phyloP scores from a whole-genome alignment of 768 basidiomycete species.

The Lanmaoa rubissima region DNA sequence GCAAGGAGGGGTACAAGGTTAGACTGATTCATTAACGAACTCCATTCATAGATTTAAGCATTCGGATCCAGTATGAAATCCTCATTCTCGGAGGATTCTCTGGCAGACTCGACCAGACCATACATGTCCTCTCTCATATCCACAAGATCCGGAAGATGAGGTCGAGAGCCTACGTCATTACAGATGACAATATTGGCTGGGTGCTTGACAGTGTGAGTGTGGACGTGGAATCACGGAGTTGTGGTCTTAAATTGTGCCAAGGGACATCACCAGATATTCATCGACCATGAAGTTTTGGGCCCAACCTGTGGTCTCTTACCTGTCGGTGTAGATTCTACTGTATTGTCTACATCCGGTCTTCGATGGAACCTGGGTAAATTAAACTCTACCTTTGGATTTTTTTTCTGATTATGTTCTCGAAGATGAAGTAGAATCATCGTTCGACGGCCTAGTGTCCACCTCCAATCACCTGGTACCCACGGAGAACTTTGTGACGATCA shows the following conservation, averaged over 20 bases:
- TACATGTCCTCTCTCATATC: conserved; percentile 83
- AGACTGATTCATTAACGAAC: not conserved
- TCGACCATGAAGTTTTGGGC: conserved; percentile 75
- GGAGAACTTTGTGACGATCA: conserved; percentile 62
- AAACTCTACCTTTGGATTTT: not conserved
- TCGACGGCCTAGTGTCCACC: conserved; percentile 85
- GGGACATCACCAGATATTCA: conserved; percentile 80
- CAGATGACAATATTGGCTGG: conserved; percentile 93
- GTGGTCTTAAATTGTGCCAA: conserved; percentile 29
- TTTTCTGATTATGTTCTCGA: conserved; percentile 10
- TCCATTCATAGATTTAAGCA: not conserved
- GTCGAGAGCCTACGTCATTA: conserved; percentile 67
- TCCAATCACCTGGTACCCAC: conserved; percentile 86
- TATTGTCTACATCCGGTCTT: conserved; percentile 80
- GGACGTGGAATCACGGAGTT: not conserved
- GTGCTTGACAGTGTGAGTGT: conserved; percentile 69
- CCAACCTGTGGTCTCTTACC: conserved; percentile 95
- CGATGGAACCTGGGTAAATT: conserved; percentile 84
- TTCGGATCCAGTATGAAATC: conserved; percentile 52
- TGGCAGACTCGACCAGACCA: conserved; percentile 91
- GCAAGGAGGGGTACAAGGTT: conserved; percentile 38
- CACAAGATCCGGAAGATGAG: conserved; percentile 71
- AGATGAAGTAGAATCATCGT: conserved; percentile 69
- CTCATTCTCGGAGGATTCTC: conserved; percentile 85
- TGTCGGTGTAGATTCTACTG: conserved; percentile 73